These are phyloP conservation scores for Solanum etuberosum DNA, from an alignment of 257 asterid species.

Conservation along the genomic window DNA sequence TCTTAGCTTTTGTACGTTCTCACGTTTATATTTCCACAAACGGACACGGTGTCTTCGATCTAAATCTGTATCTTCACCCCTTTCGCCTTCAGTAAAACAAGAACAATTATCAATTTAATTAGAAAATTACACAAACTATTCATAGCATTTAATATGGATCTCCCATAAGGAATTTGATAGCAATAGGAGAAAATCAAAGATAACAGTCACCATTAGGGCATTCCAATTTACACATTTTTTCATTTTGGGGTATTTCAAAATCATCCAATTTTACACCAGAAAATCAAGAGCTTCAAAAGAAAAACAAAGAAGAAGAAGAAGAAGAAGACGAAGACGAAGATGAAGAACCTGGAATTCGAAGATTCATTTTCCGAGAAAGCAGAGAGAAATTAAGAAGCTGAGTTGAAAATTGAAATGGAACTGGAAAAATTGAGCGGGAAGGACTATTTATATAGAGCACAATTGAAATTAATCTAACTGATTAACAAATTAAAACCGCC, in stretches of 20 bases:
- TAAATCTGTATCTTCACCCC: background rate
- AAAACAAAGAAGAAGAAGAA: background rate
- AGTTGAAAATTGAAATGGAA: background rate
- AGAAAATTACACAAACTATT: background rate
- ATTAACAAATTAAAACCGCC: background rate
- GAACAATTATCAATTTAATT: background rate
- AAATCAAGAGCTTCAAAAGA: background rate
- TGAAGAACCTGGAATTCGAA: background rate
- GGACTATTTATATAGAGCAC: background rate
- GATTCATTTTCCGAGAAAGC: background rate
- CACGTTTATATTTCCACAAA: constrained; percentile 19
- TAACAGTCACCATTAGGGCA: background rate
- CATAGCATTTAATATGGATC: background rate
- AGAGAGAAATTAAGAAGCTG: background rate
- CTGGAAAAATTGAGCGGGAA: background rate
- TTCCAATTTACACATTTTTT: background rate
- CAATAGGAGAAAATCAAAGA: background rate
- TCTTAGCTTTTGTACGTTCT: constrained; percentile 16
- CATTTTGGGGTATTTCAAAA: background rate
- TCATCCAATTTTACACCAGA: background rate
- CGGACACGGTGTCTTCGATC: background rate
- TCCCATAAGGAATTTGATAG: background rate
- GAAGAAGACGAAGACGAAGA: background rate
- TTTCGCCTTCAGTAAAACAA: background rate
- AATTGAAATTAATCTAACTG: background rate